phyloP scores from a whole-genome alignment of 805 yeast species.

The Monosporozyma aquatica region DNA sequence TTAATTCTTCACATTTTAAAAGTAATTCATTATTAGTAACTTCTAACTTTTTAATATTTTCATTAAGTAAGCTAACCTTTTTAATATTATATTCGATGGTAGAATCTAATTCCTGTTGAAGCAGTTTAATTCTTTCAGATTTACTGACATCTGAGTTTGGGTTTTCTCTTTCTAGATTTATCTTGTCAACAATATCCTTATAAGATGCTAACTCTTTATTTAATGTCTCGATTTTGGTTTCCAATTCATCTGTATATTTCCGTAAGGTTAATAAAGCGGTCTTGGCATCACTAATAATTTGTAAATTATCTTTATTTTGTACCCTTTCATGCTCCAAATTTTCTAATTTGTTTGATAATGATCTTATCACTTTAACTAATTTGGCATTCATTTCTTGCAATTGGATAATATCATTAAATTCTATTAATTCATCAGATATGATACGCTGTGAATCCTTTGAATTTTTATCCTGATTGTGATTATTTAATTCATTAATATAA shows the following conservation, averaged over 20 bases:
- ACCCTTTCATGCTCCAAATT: conserved; percentile 37
- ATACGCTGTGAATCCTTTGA: conserved; percentile 55
- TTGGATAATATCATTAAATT: conserved; percentile 57
- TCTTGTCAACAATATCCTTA: background rate
- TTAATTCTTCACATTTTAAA: conserved; percentile 43
- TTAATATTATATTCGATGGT: conserved; percentile 32
- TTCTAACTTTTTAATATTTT: conserved; percentile 34
- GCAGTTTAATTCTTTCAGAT: background rate
- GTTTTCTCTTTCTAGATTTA: conserved; percentile 17
- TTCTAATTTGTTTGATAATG: conserved; percentile 54
- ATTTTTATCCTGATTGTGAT: conserved; percentile 14
- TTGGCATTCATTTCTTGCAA: conserved; percentile 68
- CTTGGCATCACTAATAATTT: conserved; percentile 53
- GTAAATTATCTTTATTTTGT: conserved; percentile 17
- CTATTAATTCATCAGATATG: conserved; percentile 63
- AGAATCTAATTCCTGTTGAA: conserved; percentile 19
- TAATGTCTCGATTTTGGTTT: conserved; percentile 43
- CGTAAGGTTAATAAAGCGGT: conserved; percentile 58
- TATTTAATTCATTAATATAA: conserved; percentile 5
- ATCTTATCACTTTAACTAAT: conserved; percentile 45
- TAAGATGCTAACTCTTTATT: conserved; percentile 53
- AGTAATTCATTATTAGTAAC: conserved; percentile 40
- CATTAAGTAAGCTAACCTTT: conserved; percentile 42
- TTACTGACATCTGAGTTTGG: background rate
- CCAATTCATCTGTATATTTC: conserved; percentile 45